Percentiles rank a stretch among this genome's conserved stretches.
phyloP scores from a whole-genome alignment of 371 early-diverging fungal species.

The Parasitella parasitica region DNA sequence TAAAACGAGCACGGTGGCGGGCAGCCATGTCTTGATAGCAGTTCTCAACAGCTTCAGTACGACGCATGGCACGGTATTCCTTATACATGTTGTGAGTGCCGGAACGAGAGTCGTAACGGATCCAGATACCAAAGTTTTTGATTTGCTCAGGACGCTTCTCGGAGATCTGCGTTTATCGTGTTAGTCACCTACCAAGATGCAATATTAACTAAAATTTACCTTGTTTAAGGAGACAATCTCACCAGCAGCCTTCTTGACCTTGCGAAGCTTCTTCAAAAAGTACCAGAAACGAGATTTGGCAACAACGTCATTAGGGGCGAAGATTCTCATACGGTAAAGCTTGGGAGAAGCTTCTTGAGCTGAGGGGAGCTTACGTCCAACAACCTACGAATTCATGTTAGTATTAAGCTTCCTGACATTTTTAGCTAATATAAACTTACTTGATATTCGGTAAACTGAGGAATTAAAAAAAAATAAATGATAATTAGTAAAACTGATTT shows the following conservation, averaged over 20 bases:
- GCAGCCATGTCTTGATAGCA: slow-evolving; percentile 99
- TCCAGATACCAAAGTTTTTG: slow-evolving; percentile 98
- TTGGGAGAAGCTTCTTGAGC: slow-evolving; percentile 91
- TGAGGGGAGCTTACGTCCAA: slow-evolving; percentile 91
- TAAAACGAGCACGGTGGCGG: slow-evolving; percentile 97
- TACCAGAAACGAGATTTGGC: slow-evolving; percentile 99
- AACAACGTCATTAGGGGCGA: slow-evolving; percentile 96
- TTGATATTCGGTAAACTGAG: slow-evolving; percentile 22
- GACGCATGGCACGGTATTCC: slow-evolving; percentile 97
- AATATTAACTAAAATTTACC: slow-evolving; percentile 62
- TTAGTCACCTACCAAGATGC: not conserved
- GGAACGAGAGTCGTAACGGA: slow-evolving; percentile 97
- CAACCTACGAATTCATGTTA: slow-evolving; percentile 48
- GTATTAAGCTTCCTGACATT: not conserved
- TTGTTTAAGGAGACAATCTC: slow-evolving; percentile 95
- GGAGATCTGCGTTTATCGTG: slow-evolving; percentile 63
- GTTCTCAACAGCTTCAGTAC: slow-evolving; percentile 84
- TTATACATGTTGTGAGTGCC: slow-evolving; percentile 99
- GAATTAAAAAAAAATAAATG: not conserved
- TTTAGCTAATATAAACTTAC: not conserved
- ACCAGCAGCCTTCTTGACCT: slow-evolving; percentile 96
- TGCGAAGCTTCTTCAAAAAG: slow-evolving; percentile 95
- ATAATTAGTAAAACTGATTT: not conserved
- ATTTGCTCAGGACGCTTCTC: slow-evolving; percentile 89
- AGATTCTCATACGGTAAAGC: slow-evolving; percentile 96